phyloP scores from a whole-genome alignment of 1,284 basidiomycete species.

The Boletellus deceptivus region DNA sequence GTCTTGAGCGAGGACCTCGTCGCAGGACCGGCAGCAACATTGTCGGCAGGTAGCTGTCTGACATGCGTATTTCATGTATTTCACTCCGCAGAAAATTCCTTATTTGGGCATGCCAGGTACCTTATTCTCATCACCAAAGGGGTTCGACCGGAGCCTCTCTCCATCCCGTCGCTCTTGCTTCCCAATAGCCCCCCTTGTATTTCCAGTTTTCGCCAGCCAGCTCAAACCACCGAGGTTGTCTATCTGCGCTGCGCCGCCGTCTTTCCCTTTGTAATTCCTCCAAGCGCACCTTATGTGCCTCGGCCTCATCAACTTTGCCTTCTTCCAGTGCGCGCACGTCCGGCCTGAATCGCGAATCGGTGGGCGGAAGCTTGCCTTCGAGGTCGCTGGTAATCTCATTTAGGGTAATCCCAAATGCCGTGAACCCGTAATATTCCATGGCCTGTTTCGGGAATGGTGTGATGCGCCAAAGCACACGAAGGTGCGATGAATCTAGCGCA shows the following conservation, averaged over 20 bases:
- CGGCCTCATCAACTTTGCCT: conserved; percentile 75
- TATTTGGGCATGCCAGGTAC: conserved; percentile 5
- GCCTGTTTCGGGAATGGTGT: conserved; percentile 72
- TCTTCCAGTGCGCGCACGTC: conserved; percentile 87
- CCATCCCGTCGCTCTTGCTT: conserved; percentile 65
- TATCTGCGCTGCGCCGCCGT: conserved; percentile 54
- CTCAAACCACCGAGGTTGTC: conserved; percentile 70
- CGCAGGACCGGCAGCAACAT: conserved; percentile 24
- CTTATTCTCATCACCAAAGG: conserved; percentile 54
- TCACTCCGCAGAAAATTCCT: conserved; percentile 1
- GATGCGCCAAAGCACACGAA: conserved; percentile 75
- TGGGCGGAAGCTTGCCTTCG: conserved; percentile 67
- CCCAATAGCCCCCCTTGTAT: conserved; percentile 83
- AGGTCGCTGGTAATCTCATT: conserved; percentile 80
- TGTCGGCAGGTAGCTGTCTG: background rate
- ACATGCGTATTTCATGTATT: no score
- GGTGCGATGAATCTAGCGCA: conserved; percentile 62
- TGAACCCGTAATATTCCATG: conserved; percentile 80
- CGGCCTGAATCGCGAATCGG: conserved; percentile 83
- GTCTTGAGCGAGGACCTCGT: conserved; percentile 10
- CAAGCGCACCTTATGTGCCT: conserved; percentile 70
- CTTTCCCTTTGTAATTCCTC: conserved; percentile 76
- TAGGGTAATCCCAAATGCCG: conserved; percentile 73
- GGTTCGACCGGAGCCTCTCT: conserved; percentile 45
- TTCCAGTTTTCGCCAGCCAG: conserved; percentile 70